Conservation (phyloP, 495 filamentous ascomycete genomes). For the Lasiosphaeria hispida region DNA sequence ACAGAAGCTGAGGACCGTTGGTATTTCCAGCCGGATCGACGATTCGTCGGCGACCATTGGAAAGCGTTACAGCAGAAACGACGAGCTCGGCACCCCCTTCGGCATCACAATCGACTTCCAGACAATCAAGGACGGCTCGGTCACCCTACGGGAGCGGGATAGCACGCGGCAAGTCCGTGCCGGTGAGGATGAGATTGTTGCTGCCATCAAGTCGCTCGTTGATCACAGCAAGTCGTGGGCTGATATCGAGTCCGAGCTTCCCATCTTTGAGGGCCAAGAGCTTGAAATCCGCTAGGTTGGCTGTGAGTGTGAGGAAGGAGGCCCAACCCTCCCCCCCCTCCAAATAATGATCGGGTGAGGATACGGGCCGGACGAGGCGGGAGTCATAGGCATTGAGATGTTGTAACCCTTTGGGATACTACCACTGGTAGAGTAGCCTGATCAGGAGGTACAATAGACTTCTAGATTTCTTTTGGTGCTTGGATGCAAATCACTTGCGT, state of each 20-base stretch:
- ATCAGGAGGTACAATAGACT: not conserved
- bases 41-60: conserved; percentile 68
- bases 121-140: conserved; percentile 64
- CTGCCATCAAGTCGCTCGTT: conserved; percentile 58
- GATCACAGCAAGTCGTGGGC: conserved; percentile 60
- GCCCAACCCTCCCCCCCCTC: too few species aligned
- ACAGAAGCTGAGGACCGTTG: conserved; percentile 56
- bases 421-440: not conserved
- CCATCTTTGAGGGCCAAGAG: conserved; percentile 60
- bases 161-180: conserved; percentile 70
- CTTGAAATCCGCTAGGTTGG: conserved; percentile 25
- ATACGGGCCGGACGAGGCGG: not conserved
- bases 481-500: too few species aligned
- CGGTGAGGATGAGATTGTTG: conserved; percentile 58
- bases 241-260: conserved; percentile 57
- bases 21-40: conserved; percentile 65
- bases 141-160: conserved; percentile 73
- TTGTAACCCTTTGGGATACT: not conserved
- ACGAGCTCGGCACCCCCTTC: conserved; percentile 70
- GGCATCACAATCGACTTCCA: conserved; percentile 75
- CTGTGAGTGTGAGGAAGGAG: too few species aligned
- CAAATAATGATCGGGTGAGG: not conserved
- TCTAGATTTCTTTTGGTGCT: not conserved
- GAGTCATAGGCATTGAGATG: not conserved
- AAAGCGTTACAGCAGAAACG: conserved; percentile 70